Conservation (phyloP, 768 basidiomycete species). For the Mycena belliarum region DNA sequence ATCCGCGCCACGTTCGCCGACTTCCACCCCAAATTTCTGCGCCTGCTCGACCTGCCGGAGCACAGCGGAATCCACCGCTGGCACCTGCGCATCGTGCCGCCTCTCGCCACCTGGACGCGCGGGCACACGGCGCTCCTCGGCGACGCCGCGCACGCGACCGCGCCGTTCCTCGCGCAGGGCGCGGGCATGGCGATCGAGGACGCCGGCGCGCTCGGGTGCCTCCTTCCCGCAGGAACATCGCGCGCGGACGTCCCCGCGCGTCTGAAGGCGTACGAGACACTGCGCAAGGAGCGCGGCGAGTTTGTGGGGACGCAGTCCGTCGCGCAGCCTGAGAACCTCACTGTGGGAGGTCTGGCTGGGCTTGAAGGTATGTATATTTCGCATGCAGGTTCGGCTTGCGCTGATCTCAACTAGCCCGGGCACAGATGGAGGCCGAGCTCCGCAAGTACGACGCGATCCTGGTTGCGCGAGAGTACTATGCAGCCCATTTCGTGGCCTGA, state of each 20-base stretch:
- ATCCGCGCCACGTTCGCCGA: background rate
- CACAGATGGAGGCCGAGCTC: background rate
- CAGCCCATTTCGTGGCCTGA: too few relatives aligned
- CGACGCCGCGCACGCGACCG: constrained; percentile 9
- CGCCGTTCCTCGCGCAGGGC: constrained; percentile 5
- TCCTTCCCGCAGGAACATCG: constrained; percentile 3
- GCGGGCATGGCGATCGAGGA: constrained; percentile 12
- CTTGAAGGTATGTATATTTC: too few relatives aligned
- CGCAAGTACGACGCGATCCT: constrained; percentile 4
- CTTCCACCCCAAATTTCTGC: constrained; percentile 6
- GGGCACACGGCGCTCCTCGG: constrained; percentile 7
- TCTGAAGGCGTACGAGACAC: constrained; percentile 2
- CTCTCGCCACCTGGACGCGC: constrained; percentile 5
- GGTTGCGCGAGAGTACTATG: constrained; percentile 4
- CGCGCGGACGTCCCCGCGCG: background rate
- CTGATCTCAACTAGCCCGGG: constrained; percentile 3
- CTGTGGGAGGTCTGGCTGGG: background rate
- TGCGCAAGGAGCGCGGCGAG: constrained; percentile 6
- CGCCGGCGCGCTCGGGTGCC: background rate
- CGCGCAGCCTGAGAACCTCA: background rate
- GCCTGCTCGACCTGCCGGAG: constrained; percentile 4
- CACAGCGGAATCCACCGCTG: background rate
- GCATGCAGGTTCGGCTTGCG: too few relatives aligned
- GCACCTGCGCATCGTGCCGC: background rate
- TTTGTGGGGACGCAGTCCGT: background rate